Evolutionary conservation across 768 basidiomycete genomes (phyloP).

Genomic region (Saitozyma podzolica): DNA sequence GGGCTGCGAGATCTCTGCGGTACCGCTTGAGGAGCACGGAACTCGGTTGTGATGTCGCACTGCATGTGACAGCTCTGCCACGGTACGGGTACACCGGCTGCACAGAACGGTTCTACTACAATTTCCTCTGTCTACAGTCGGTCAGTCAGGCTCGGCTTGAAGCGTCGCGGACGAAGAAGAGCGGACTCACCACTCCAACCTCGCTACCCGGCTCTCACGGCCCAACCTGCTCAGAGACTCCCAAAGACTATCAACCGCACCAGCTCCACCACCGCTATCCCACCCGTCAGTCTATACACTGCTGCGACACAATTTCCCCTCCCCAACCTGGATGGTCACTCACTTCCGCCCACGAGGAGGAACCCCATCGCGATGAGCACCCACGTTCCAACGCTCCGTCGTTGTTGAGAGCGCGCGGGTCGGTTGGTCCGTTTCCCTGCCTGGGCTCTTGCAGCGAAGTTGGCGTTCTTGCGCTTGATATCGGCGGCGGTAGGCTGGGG

Average conservation of each 20-base stretch:
- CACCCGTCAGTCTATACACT: background rate
- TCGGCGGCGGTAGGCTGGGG: conserved; percentile 42
- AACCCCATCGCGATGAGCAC: conserved; percentile 44
- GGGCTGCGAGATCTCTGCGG: no score
- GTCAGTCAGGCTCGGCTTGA: no score
- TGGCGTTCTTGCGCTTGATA: conserved; percentile 47
- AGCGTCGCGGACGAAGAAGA: no score
- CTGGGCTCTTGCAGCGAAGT: conserved; percentile 42
- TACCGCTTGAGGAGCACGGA: no score
- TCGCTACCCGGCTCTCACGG: no score
- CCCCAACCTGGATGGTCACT: conserved; percentile 17
- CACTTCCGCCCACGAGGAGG: conserved; percentile 44
- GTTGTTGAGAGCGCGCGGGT: conserved; percentile 34
- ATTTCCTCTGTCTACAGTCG: no score
- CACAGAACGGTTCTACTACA: no score
- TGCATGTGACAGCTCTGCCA: no score
- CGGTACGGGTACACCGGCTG: no score
- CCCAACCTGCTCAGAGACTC: conserved; percentile 7
- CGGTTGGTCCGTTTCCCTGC: conserved; percentile 37
- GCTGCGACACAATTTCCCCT: background rate
- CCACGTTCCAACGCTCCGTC: conserved; percentile 33
- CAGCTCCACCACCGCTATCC: conserved; percentile 39
- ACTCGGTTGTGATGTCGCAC: no score
- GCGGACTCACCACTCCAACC: no score
- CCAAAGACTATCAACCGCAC: conserved; percentile 32